Conservation (phyloP, 495 filamentous ascomycete species). For the Neurospora sp. region DNA sequence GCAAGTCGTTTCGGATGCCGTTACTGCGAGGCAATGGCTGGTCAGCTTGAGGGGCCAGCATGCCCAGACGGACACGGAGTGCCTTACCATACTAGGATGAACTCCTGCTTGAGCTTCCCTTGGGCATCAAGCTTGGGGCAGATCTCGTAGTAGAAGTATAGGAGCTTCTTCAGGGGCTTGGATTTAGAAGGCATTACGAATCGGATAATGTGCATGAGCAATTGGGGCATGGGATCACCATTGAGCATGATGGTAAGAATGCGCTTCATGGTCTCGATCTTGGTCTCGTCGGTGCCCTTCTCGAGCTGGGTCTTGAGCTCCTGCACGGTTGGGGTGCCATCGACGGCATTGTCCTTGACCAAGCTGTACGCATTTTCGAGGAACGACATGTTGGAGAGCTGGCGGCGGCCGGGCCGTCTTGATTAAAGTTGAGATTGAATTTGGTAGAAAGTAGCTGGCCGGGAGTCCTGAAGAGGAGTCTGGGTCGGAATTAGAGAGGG, state of each 20-base stretch:
- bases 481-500: constrained; percentile 8
- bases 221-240: constrained; percentile 86
- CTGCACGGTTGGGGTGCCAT: constrained; percentile 71
- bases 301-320: constrained; percentile 92
- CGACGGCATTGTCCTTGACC: constrained; percentile 91
- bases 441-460: background rate
- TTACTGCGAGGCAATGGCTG: constrained; percentile 48
- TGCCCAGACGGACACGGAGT: constrained; percentile 1
- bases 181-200: constrained; percentile 98
- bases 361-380: constrained; percentile 89
- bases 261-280: constrained; percentile 97
- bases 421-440: background rate
- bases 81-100: constrained; percentile 94
- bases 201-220: constrained; percentile 99
- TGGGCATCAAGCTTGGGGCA: constrained; percentile 87
- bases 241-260: constrained; percentile 97
- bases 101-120: constrained; percentile 97
- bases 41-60: constrained; percentile 6
- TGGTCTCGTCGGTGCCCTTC: constrained; percentile 93
- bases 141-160: constrained; percentile 99
- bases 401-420: constrained; percentile 5
- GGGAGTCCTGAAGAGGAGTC: background rate
- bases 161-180: constrained; percentile 93
- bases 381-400: constrained; percentile 73
- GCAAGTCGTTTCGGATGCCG: constrained; percentile 93